Conservation (phyloP, 768 basidiomycete genomes). For the Mycena rosella region DNA sequence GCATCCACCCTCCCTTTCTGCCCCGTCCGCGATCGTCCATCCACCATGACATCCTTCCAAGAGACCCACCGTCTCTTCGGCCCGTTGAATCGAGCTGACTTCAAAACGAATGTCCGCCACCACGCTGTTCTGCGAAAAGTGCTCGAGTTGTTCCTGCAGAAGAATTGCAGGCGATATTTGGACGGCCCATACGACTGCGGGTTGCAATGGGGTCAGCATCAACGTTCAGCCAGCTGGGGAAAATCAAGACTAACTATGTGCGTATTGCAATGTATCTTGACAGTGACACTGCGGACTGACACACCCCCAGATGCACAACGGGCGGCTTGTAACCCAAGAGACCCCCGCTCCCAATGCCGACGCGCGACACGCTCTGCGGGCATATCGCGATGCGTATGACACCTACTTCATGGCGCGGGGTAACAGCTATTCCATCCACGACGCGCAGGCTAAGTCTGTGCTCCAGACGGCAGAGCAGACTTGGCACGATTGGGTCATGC, state of each 20-base stretch:
- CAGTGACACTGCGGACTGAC: neutral
- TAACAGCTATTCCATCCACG: neutral
- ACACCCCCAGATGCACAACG: neutral
- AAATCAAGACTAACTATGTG: neutral
- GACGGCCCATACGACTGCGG: neutral
- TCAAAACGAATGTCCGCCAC: slow-evolving; percentile 4
- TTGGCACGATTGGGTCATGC: slow-evolving; percentile 15
- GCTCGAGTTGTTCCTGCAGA: slow-evolving; percentile 5
- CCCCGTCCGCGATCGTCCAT: too few species aligned
- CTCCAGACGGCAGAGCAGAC: slow-evolving; percentile 12
- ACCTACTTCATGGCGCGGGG: slow-evolving; percentile 14
- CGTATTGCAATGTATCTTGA: too few species aligned
- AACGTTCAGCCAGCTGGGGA: neutral
- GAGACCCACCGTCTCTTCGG: slow-evolving; percentile 12
- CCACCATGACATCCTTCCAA: too few species aligned
- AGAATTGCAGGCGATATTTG: neutral
- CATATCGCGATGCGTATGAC: slow-evolving; percentile 2
- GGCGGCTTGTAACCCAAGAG: neutral
- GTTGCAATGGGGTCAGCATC: neutral
- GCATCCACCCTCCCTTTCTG: neutral
- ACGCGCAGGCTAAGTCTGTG: neutral
- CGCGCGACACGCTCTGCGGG: neutral
- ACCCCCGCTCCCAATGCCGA: neutral
- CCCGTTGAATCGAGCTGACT: neutral
- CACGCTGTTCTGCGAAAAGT: slow-evolving; percentile 14